phyloP scores from a whole-genome alignment of 1,284 basidiomycete species.

The Rhodotorula sp. region DNA sequence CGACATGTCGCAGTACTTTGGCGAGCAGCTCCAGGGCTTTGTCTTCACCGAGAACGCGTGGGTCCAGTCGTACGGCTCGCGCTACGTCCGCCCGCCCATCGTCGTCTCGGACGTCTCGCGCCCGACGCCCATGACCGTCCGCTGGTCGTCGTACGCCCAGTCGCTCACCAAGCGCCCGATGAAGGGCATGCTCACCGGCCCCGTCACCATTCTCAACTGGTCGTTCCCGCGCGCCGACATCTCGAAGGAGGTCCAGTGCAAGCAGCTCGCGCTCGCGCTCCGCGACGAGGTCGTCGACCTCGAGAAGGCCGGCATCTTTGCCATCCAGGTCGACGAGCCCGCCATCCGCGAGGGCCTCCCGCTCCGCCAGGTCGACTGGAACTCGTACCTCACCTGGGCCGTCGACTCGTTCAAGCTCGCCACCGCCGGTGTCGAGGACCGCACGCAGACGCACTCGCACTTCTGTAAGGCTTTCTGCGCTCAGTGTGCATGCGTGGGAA shows the following conservation, averaged over 20 bases:
- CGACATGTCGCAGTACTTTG: slow-evolving; percentile 75
- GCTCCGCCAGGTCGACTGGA: slow-evolving; percentile 91
- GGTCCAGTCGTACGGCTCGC: slow-evolving; percentile 98
- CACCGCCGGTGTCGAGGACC: slow-evolving; percentile 87
- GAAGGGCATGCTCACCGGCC: slow-evolving; percentile 91
- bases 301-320: slow-evolving; percentile 94
- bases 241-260: slow-evolving; percentile 92
- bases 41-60: slow-evolving; percentile 98
- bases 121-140: slow-evolving; percentile 89
- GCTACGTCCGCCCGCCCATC: slow-evolving; percentile 98
- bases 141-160: slow-evolving; percentile 97
- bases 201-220: slow-evolving; percentile 88
- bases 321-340: slow-evolving; percentile 99
- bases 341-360: slow-evolving; percentile 99
- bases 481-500: too few relatives aligned
- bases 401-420: slow-evolving; percentile 96
- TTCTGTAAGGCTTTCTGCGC: too few relatives aligned
- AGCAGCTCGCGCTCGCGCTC: slow-evolving; percentile 96
- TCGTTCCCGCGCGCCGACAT: slow-evolving; percentile 99
- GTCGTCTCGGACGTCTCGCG: slow-evolving; percentile 98
- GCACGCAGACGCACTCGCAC: slow-evolving; percentile 90
- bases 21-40: slow-evolving; percentile 93
- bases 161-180: slow-evolving; percentile 90
- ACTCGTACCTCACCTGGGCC: slow-evolving; percentile 91
- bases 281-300: slow-evolving; percentile 98